Base-by-base conservation (phyloP, 2,329 filamentous ascomycete species). In the Endoconidiophora polonica region DNA sequence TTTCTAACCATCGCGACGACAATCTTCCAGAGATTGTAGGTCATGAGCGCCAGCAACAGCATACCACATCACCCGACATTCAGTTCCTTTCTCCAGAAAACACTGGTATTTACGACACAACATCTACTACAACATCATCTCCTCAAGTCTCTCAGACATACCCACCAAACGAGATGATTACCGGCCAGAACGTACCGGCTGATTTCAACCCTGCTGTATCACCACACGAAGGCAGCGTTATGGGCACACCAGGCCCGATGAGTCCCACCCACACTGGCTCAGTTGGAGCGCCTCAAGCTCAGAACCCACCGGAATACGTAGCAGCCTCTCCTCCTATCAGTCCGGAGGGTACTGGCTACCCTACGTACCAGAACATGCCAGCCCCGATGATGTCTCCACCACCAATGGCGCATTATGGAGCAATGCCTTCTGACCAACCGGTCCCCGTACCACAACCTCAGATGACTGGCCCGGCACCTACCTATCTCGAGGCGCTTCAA, bases 401-500 rank as follows among this genome's bases (percentile, higher is more conserved):
- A 18, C 26, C 26, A 3, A 33, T 33, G 26, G 26, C 26, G 26
- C 16, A 14, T 22, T 18, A 37, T n/a, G 22, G 12, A 22, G 29
- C 44, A 4, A 20, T 33, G 5, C 24, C 16, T 5, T 29, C 26
- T 14, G n/a, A 22, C 16, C 18, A 33, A 16, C 24, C n/a, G 38
- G 36, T 14, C 4, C 24, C 38, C 24, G 20, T 7, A 44, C 42
- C 18, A 24, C 42, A 44, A 23, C 18, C 14, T n/a, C 18, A 20
- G 42, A 20, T 23, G 42, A 20, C 33, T 23, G 29, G 16, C 36
- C 16, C 29, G 6, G 18, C 29, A 16, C 18, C 29, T 20, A n/a
- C 44, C 44, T 5, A 22, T 14, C 44, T 57, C n/a, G 44, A 52
- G 22, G 44, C 54, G 12, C 54, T 59, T 10, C 54, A 52, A 29